Percentiles rank a stretch among this genome's conserved stretches.
These are phyloP conservation scores for Hypoxylon fuscum DNA, from an alignment of 495 filamentous ascomycete species.

Conservation along the genomic window DNA sequence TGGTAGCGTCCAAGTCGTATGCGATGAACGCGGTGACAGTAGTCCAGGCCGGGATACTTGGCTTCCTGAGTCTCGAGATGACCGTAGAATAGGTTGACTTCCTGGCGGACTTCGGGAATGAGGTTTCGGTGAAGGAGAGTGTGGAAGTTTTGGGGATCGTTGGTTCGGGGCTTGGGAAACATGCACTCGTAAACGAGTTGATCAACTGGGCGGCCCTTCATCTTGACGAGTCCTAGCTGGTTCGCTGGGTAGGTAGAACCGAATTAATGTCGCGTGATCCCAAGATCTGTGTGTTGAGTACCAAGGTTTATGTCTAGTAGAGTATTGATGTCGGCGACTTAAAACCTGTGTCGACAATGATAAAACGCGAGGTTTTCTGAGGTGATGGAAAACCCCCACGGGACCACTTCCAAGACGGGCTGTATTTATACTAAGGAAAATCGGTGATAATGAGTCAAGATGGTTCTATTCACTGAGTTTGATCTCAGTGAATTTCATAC, in stretches of 20 bases:
- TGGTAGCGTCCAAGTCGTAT: conserved; percentile 82
- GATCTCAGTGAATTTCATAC: neutral
- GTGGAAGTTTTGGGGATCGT: conserved; percentile 62
- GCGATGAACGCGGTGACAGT: conserved; percentile 80
- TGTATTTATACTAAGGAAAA: conserved; percentile 15
- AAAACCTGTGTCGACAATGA: conserved; percentile 14
- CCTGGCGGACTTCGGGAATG: conserved; percentile 88
- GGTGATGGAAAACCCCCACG: neutral
- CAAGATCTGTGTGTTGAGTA: too few relatives aligned
- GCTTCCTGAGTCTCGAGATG: conserved; percentile 85
- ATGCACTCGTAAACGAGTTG: conserved; percentile 64
- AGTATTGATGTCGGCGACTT: neutral
- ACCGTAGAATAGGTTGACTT: conserved; percentile 87
- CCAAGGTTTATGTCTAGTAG: neutral
- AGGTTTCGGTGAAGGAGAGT: conserved; percentile 67
- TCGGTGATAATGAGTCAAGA: neutral
- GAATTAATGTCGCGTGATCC: neutral
- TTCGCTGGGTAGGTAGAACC: conserved; percentile 2
- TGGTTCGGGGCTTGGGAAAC: conserved; percentile 61
- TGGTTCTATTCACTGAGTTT: neutral
- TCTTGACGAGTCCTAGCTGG: conserved; percentile 42
- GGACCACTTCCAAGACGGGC: neutral
- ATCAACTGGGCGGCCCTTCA: conserved; percentile 63
- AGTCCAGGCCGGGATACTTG: conserved; percentile 91
- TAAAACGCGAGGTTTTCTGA: conserved; percentile 13